Base-by-base conservation (phyloP, 306 rosid species). In the Alnus rubra region DNA sequence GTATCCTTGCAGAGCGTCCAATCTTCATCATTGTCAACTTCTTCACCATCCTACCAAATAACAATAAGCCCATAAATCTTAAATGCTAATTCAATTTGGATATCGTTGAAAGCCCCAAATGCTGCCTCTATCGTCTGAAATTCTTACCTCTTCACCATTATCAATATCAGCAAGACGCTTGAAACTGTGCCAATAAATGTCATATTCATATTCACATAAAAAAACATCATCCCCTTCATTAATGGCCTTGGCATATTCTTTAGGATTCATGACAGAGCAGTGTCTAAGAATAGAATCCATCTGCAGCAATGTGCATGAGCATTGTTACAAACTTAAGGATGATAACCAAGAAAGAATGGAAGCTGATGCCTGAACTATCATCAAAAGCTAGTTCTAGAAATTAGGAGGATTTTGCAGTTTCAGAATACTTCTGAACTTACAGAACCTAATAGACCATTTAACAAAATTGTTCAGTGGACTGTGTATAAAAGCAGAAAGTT, bases 161-260 rank as follows among this genome's bases (percentile, higher is more conserved):
- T 90, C 92, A 82, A 95, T 83, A 19, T 92, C 96, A 80, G 94
- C 92, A 72, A 92, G 85, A 70, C 96, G 93, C 83, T 92, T 92
- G 88, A 90, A 95, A 83, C 90, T 90, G 83, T 92, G 95, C 97
- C 98, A 95, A 65, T 78, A 92, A 76, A 92, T 80, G 81, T 92
- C 98, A 79, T 95, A 95, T 72, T 95, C 97, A 77, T 95, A 95
- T 84, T 95, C 97, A 10, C 98, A 92, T 44, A 91, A 72, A 83
- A 91, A 94, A 73, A 95, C 75, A 73, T 95, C 98, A 82, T 95
- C 98, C 79, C 98, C 98, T 73, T 85, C 97, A 52, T 87, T 47
- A 70, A 65, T 80, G 69, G 97, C 92, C 76, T 88, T 90, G 52
- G 91, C 86, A 81, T 84, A 95, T 79, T 89, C 98, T 82, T 88